Conservation (phyloP, 2,329 filamentous ascomycete genomes). For the Penicillium occitanis region DNA sequence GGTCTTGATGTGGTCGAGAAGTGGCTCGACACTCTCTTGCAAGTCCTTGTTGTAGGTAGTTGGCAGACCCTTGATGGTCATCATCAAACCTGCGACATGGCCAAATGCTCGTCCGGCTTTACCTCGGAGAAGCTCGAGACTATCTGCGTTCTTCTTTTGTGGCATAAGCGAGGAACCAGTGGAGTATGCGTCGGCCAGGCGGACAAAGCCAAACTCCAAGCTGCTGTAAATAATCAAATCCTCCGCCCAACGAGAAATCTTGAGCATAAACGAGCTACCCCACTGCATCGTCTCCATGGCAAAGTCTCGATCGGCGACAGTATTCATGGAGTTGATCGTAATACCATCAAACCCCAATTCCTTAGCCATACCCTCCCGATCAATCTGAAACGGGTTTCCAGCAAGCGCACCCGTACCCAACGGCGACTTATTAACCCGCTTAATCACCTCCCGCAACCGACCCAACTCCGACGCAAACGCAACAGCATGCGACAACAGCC, state of each 20-base stretch:
- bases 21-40: conserved; percentile 84
- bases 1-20: conserved; percentile 81
- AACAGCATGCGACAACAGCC: conserved; percentile 72
- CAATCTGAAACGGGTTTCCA: conserved; percentile 79
- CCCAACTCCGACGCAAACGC: conserved; percentile 73
- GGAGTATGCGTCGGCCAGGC: conserved; percentile 74
- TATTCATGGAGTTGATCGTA: conserved; percentile 74
- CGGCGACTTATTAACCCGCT: conserved; percentile 69
- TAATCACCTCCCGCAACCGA: conserved; percentile 69
- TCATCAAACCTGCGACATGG: conserved; percentile 77
- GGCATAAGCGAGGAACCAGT: conserved; percentile 78
- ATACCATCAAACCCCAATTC: conserved; percentile 78
- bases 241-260: conserved; percentile 78
- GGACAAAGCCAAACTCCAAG: conserved; percentile 73
- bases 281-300: conserved; percentile 79
- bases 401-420: conserved; percentile 76
- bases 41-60: conserved; percentile 89
- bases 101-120: conserved; percentile 76
- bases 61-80: conserved; percentile 71
- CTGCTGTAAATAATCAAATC: conserved; percentile 82
- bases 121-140: conserved; percentile 71
- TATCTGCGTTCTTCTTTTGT: conserved; percentile 79
- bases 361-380: conserved; percentile 73
- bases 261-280: conserved; percentile 73
- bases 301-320: conserved; percentile 77